Conservation (phyloP, 2,329 filamentous ascomycete species). For the Coleophoma crateriformis region DNA sequence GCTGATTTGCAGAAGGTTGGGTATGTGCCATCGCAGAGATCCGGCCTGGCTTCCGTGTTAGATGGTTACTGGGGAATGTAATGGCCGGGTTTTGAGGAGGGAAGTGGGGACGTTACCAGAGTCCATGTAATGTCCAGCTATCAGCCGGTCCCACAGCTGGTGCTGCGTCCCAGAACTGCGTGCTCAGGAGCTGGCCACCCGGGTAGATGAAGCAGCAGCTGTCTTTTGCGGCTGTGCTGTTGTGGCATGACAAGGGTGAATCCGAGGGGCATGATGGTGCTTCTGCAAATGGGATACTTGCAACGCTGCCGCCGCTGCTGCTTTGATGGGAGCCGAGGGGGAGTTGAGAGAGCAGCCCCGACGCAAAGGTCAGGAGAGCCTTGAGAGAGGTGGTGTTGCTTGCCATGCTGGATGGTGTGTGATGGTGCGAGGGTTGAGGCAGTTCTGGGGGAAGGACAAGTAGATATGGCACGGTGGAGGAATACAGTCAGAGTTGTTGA, state of each 20-base stretch:
- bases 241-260: constrained; percentile 51
- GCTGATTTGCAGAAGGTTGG: constrained; percentile 57
- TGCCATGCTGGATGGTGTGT: not conserved
- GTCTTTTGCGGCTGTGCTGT: constrained; percentile 49
- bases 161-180: constrained; percentile 71
- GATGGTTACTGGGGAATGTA: not conserved
- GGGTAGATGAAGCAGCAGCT: constrained; percentile 71
- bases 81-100: not conserved
- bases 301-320: not conserved
- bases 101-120: constrained; percentile 34
- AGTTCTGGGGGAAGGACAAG: no score
- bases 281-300: constrained; percentile 9
- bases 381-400: constrained; percentile 9
- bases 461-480: no score
- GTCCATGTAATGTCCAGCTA: constrained; percentile 70
- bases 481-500: no score
- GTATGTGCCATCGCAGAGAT: constrained; percentile 63
- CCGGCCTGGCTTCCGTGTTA: constrained; percentile 29
- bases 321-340: constrained; percentile 10
- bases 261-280: constrained; percentile 20
- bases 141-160: constrained; percentile 58
- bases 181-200: constrained; percentile 64
- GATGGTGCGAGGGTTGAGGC: not conserved
- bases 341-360: constrained; percentile 17
- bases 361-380: constrained; percentile 17